Conservation (phyloP, 139 green algal genomes). For the Spirogloea muscicola region DNA sequence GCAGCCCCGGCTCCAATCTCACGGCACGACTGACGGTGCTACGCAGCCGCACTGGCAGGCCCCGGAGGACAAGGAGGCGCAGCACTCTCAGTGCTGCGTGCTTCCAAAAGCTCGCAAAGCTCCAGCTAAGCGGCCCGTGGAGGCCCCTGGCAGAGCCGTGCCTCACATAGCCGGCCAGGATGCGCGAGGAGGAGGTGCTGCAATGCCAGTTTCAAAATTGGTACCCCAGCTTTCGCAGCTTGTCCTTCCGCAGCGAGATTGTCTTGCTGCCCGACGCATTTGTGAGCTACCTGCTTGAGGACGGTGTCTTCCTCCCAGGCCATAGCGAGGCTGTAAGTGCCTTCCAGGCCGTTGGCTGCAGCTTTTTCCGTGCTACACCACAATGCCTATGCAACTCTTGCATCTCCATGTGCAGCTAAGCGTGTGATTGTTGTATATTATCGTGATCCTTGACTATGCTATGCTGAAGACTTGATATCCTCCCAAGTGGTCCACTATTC, state of each 20-base stretch:
- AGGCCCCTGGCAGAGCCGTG: too few relatives aligned
- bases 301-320: conserved; percentile 31
- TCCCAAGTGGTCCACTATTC: not conserved
- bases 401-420: not conserved
- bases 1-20: too few relatives aligned
- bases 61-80: too few relatives aligned
- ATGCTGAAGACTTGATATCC: not conserved
- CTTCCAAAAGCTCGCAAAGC: too few relatives aligned
- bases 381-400: not conserved
- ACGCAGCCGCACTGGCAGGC: too few relatives aligned
- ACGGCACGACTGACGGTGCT: too few relatives aligned
- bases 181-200: conserved; percentile 26
- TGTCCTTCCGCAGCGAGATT: conserved; percentile 28
- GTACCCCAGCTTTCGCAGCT: conserved; percentile 17
- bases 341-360: not conserved
- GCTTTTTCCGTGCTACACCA: not conserved
- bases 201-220: conserved; percentile 37
- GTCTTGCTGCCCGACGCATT: conserved; percentile 31
- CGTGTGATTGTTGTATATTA: not conserved
- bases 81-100: too few relatives aligned
- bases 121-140: too few relatives aligned
- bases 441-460: not conserved
- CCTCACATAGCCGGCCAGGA: too few relatives aligned
- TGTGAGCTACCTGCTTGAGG: conserved; percentile 27
- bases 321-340: conserved; percentile 19